Evolutionary conservation across 257 asterid genomes (phyloP).

Genomic region (Solanum etuberosum): DNA sequence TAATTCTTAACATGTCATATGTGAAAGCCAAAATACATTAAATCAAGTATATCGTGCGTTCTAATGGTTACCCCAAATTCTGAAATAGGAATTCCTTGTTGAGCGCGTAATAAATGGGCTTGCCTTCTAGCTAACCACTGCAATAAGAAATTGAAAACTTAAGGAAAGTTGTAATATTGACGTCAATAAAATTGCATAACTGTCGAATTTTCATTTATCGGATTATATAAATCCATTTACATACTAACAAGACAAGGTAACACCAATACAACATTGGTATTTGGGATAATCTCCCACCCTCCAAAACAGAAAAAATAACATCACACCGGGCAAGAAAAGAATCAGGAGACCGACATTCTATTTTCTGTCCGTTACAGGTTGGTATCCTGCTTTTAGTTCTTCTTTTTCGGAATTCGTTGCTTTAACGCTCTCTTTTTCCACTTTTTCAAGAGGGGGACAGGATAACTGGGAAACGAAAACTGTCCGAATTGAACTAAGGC

Average conservation of each 20-base stretch:
- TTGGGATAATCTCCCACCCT: not conserved
- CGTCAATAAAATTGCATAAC: not conserved
- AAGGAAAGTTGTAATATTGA: not conserved
- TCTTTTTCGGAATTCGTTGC: not conserved
- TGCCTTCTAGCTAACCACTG: constrained; percentile 69
- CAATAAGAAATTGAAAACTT: not conserved
- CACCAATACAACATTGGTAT: not conserved
- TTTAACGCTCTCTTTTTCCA: not conserved
- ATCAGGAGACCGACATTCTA: not conserved
- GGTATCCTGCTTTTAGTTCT: not conserved
- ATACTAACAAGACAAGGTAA: not conserved
- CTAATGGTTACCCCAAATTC: constrained; percentile 51
- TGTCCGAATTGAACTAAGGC: not conserved
- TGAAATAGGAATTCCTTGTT: constrained; percentile 74
- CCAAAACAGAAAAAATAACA: not conserved
- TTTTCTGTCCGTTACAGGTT: not conserved
- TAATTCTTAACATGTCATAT: not conserved
- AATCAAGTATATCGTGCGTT: not conserved
- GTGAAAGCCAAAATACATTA: not conserved
- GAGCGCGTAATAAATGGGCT: constrained; percentile 51
- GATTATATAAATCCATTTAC: not conserved
- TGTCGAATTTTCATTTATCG: not conserved
- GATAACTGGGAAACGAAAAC: not conserved
- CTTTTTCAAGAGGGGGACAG: not conserved
- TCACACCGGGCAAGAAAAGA: not conserved